Evolutionary conservation across 768 basidiomycete genomes (phyloP), one percentile per base, ranked within the genome.

Genomic region (Boletus barrowsii): DNA sequence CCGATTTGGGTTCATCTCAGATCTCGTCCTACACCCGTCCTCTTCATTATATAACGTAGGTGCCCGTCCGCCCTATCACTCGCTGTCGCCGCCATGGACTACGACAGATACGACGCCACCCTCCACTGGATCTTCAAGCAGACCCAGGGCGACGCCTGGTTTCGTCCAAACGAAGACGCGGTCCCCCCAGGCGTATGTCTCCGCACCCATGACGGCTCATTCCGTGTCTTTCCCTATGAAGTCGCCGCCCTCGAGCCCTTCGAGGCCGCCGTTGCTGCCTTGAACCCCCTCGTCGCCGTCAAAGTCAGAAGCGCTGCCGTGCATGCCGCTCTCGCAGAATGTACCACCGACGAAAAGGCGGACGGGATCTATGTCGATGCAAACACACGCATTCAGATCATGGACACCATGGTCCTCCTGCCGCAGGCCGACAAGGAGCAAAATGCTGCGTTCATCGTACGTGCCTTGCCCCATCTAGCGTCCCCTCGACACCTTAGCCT

Each of bases 361-460:
- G 69, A 71, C 37, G 76, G 78, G 33, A 70, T 75, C 59, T 75
- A 71, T 59, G 75, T 79, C 59, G 79, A 80, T 61, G 67, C 73
- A 52, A 75, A 80, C 61, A 80, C 90, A 6, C 86, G 90, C 54
- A 93, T 94, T 49, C 91, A 93, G 68, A 81, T 94, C 56, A 67
- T 93, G 45, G 88, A 92, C 62, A 86, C 87, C 22, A 86, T 94
- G 76, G 72, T 83, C 53, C 76, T 82, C 64, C 83, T 94, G 37
- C 87, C 88, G 6, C 79, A 83, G 49, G 72, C 68, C 18, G 69
- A 69, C 56, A 69, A 69, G 63, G 68, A 69, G 11, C 68, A 69
- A 17, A 69, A 69, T 17, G 68, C 68, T 4, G 91, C 92, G 1
- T 94, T 94, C 67, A 83, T 92, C 63, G 87, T 87, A 53, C 57